Evolutionary conservation across 768 basidiomycete species (phyloP).

Genomic region (Lentinula sp.): DNA sequence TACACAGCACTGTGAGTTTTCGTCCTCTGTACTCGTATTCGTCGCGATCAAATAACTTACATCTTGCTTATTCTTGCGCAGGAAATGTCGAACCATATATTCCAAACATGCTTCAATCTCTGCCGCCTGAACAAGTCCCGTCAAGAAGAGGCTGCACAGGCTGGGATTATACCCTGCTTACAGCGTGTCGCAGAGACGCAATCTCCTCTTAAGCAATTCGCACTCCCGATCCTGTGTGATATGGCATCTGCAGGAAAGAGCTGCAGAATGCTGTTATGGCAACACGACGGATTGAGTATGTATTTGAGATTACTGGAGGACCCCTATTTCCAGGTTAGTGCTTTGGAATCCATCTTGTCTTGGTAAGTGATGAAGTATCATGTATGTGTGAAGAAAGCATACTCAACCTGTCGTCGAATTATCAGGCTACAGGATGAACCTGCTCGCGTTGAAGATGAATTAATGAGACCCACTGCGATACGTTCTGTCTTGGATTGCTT

Average conservation of each 20-base stretch:
- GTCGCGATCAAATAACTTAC: not conserved
- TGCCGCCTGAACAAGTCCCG: conserved; percentile 91
- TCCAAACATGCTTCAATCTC: conserved; percentile 96
- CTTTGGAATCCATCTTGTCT: conserved; percentile 82
- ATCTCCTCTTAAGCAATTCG: conserved; percentile 95
- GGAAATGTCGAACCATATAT: conserved; percentile 97
- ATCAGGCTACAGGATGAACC: conserved; percentile 94
- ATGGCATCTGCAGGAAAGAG: conserved; percentile 93
- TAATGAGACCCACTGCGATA: conserved; percentile 60
- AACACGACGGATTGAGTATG: conserved; percentile 82
- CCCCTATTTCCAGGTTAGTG: conserved; percentile 88
- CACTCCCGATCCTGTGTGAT: conserved; percentile 94
- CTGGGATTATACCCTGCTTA: conserved; percentile 89
- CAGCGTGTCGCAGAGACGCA: conserved; percentile 83
- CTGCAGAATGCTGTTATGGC: conserved; percentile 86
- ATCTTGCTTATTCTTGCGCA: conserved; percentile 22
- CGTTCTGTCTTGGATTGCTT: conserved; percentile 75
- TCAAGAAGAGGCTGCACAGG: conserved; percentile 96
- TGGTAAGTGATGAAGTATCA: conserved; percentile 48
- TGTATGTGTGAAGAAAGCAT: not conserved
- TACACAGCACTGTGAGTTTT: conserved; percentile 68
- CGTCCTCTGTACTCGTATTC: not conserved
- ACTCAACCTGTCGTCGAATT: not conserved
- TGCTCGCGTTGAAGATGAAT: conserved; percentile 84
- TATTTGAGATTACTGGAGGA: conserved; percentile 77